A percentile compares a stretch with the other conserved stretches of the same genome.
Conservation (phyloP, 139 green algal species). For the Chlamydomonas applanata region DNA sequence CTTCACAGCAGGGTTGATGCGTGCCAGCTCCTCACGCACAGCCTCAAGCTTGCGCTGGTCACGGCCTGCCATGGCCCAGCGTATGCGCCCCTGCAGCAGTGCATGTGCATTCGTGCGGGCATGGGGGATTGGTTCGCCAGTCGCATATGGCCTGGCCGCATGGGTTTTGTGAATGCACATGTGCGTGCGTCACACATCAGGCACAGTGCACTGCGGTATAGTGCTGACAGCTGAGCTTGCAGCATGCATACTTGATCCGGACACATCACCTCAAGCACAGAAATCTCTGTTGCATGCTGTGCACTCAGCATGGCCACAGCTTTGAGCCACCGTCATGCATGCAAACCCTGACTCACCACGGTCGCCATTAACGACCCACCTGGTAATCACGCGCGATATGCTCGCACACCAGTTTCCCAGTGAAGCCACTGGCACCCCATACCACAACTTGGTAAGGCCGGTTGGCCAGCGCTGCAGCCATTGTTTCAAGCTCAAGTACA, state of each 20-base stretch:
- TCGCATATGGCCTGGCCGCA: not conserved
- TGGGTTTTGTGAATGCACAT: no score
- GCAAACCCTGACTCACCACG: not conserved
- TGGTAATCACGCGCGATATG: constrained; percentile 70
- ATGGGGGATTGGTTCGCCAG: no score
- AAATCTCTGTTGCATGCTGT: not conserved
- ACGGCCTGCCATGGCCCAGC: constrained; percentile 82
- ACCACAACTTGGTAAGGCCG: constrained; percentile 71
- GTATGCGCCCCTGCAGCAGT: constrained; percentile 37
- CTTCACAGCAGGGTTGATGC: constrained; percentile 46
- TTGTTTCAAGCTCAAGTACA: no score
- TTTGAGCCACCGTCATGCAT: not conserved
- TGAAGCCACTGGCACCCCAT: constrained; percentile 77
- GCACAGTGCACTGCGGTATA: no score
- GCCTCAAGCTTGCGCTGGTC: constrained; percentile 70
- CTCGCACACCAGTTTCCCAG: constrained; percentile 67
- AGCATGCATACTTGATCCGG: not conserved
- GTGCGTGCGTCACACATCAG: no score
- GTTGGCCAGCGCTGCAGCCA: no score
- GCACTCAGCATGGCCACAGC: not conserved
- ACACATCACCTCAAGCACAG: not conserved
- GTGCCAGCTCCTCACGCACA: constrained; percentile 43
- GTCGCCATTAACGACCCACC: constrained; percentile 7
- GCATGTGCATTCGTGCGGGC: not conserved
- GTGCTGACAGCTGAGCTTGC: not conserved